These are phyloP conservation scores for Paramarasmius palmivorus DNA, from an alignment of 1,284 basidiomycete species.

Conservation along the genomic window DNA sequence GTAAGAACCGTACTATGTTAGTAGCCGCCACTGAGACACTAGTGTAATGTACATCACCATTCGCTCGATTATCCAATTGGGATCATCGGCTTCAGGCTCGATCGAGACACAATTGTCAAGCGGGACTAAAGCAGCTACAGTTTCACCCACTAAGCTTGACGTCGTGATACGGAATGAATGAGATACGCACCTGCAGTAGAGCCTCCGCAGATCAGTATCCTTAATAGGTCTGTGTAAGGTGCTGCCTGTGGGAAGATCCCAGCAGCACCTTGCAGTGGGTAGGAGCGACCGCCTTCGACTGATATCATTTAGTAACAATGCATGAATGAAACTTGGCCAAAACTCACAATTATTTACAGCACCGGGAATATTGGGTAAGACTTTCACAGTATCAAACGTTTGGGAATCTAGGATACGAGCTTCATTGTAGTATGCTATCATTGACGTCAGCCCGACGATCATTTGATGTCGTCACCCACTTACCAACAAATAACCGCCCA, in stretches of 20 bases:
- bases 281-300: conserved; percentile 71
- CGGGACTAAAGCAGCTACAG: neutral
- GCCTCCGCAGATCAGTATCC: conserved; percentile 76
- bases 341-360: conserved; percentile 63
- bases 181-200: conserved; percentile 55
- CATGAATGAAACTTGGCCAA: neutral
- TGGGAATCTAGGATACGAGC: conserved; percentile 68
- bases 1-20: too few relatives aligned
- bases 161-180: neutral
- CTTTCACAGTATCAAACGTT: conserved; percentile 58
- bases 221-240: conserved; percentile 71
- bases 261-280: conserved; percentile 73
- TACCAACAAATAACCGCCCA: conserved; percentile 65
- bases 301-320: conserved; percentile 2
- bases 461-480: conserved; percentile 19
- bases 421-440: conserved; percentile 72
- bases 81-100: conserved; percentile 55
- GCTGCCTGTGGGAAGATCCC: conserved; percentile 68
- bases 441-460: neutral
- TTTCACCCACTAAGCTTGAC: neutral
- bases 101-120: conserved; percentile 74
- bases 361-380: conserved; percentile 72
- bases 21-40: too few relatives aligned
- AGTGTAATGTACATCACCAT: conserved; percentile 50
- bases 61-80: conserved; percentile 68